Conservation (phyloP, 31 red algal genomes). For the Asparagopsis taxiformis region DNA sequence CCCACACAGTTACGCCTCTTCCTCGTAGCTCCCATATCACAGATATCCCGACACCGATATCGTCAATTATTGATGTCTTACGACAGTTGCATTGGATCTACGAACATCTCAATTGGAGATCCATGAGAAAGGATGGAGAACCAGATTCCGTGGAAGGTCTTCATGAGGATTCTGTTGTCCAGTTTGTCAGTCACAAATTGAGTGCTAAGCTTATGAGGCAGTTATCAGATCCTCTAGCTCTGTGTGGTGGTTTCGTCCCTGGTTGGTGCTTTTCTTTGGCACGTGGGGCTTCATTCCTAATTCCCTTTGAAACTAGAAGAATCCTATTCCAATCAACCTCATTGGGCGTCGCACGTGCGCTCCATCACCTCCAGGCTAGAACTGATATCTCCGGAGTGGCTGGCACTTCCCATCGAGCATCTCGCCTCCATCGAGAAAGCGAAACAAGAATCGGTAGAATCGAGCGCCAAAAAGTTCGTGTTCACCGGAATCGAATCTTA, state of each 20-base stretch:
- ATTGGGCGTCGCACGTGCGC: conserved; percentile 77
- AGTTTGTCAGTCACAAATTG: conserved; percentile 77
- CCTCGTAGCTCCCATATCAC: not conserved
- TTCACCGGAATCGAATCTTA: conserved; percentile 76
- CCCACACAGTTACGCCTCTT: conserved; percentile 4
- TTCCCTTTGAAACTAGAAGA: conserved; percentile 81
- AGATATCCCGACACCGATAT: conserved; percentile 21
- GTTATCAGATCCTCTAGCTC: conserved; percentile 83
- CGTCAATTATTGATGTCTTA: conserved; percentile 26
- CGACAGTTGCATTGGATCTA: conserved; percentile 64
- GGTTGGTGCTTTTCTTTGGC: conserved; percentile 71
- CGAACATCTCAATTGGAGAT: conserved; percentile 3
- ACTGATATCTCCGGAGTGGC: conserved; percentile 55
- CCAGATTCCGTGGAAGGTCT: conserved; percentile 22
- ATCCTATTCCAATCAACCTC: conserved; percentile 73
- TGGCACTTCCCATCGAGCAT: conserved; percentile 28
- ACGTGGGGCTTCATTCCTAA: conserved; percentile 57
- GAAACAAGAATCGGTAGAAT: conserved; percentile 83
- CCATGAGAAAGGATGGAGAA: not conserved
- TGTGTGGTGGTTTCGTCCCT: conserved; percentile 71
- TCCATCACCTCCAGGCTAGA: conserved; percentile 74
- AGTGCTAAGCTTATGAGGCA: conserved; percentile 81
- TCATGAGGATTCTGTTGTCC: conserved; percentile 21
- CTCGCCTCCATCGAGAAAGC: conserved; percentile 39
- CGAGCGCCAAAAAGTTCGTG: conserved; percentile 87